Evolutionary conservation across 2,329 filamentous ascomycete genomes (phyloP).

Genomic region (Trichoderma sp.): DNA sequence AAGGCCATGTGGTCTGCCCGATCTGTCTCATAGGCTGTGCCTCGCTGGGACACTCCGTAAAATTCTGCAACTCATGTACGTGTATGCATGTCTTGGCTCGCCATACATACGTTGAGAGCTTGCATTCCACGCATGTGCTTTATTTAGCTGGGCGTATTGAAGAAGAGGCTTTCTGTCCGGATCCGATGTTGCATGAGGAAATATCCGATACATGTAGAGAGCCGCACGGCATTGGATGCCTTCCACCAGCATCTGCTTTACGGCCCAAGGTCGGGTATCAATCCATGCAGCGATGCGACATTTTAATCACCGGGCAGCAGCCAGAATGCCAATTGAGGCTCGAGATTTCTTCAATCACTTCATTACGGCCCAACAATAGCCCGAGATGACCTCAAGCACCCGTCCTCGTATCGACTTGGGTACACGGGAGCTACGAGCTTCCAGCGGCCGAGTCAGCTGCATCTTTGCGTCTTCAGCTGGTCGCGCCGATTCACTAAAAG

Average conservation of each 20-base stretch:
- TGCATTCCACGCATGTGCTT: background rate
- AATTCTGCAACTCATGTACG: background rate
- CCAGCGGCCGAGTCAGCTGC: background rate
- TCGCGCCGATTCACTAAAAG: background rate
- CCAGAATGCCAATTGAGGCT: background rate
- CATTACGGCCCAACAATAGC: constrained; percentile 1
- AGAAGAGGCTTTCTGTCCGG: background rate
- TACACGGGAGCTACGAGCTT: background rate
- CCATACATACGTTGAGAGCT: background rate
- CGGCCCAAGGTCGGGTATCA: background rate
- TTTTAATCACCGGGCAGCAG: constrained; percentile 12
- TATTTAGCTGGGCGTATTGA: background rate
- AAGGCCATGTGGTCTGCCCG: background rate
- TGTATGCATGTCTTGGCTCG: background rate
- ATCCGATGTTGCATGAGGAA: background rate
- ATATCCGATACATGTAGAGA: background rate
- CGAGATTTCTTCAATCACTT: background rate
- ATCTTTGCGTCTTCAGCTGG: background rate
- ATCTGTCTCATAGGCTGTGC: constrained; percentile 1
- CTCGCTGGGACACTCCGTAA: background rate
- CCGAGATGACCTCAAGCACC: background rate
- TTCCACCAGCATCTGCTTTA: background rate
- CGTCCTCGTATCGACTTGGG: background rate
- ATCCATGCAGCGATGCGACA: background rate
- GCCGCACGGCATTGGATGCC: background rate